Percentiles rank a stretch among this genome's conserved stretches.
Evolutionary conservation across 164 flowering plant genomes (phyloP).

Genomic region (Dillenia turbinata): DNA sequence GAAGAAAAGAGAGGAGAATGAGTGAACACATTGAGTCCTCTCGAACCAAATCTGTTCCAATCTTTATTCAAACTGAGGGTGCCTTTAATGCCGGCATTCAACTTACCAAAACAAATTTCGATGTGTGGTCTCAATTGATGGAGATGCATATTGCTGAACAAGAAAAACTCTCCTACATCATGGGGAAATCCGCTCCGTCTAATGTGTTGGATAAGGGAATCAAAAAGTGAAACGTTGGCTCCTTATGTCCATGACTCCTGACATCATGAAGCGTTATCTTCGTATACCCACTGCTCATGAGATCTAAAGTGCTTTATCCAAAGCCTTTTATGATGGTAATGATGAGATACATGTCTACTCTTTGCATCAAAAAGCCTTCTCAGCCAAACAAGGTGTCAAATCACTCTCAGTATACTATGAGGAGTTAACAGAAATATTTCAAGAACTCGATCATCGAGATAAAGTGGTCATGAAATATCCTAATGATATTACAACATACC

Average conservation of each 20-base stretch:
- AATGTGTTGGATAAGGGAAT: background rate
- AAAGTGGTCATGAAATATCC: conserved; percentile 4
- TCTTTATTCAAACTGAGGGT: conserved; percentile 8
- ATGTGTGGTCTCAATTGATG: conserved; percentile 12
- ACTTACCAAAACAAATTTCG: conserved; percentile 1
- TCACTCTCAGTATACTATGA: conserved; percentile 7
- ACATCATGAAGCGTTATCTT: conserved; percentile 3
- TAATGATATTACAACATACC: conserved; percentile 4
- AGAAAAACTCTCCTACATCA: conserved; percentile 9
- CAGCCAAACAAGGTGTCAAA: conserved; percentile 5
- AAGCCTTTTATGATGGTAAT: background rate
- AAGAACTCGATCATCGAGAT: conserved; percentile 11
- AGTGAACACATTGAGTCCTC: background rate
- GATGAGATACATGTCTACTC: background rate
- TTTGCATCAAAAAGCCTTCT: conserved; percentile 4
- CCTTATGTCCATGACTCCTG: conserved; percentile 4
- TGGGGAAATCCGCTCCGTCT: background rate
- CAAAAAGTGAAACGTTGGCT: conserved; percentile 7
- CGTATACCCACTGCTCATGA: background rate
- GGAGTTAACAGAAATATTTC: conserved; percentile 4
- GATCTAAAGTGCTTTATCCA: background rate
- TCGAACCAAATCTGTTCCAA: background rate
- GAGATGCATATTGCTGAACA: conserved; percentile 17
- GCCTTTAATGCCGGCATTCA: conserved; percentile 1
- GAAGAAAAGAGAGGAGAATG: too few species aligned